These are phyloP conservation scores for Selaginella moellendorffii DNA, from an alignment of 75 land plant genomes.

Conservation along the genomic window DNA sequence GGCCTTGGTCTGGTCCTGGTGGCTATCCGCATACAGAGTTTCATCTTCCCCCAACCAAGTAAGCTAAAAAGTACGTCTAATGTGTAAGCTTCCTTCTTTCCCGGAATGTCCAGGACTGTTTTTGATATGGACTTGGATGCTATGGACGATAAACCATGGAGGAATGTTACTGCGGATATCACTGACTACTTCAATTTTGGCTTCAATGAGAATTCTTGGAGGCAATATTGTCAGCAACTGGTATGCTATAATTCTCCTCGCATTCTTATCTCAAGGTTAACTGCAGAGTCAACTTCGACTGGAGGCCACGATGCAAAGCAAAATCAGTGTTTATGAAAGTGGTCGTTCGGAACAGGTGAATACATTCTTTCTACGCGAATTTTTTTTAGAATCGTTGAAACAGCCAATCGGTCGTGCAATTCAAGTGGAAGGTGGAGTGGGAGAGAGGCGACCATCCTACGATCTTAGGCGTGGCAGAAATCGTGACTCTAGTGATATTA, in stretches of 20 bases:
- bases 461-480: conserved; percentile 54
- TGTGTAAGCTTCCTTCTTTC: no score
- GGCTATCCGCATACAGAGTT: not conserved
- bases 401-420: conserved; percentile 94
- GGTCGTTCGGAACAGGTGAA: conserved; percentile 91
- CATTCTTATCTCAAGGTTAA: not conserved
- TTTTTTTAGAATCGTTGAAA: no score
- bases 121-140: conserved; percentile 89
- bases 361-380: not conserved
- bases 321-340: conserved; percentile 90
- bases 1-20: not conserved
- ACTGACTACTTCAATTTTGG: conserved; percentile 91
- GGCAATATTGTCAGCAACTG: conserved; percentile 75
- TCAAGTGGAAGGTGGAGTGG: conserved; percentile 71
- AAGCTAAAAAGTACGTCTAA: no score
- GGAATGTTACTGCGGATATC: conserved; percentile 50
- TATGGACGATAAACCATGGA: conserved; percentile 96
- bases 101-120: conserved; percentile 63
- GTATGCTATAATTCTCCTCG: conserved; percentile 18
- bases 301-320: conserved; percentile 97
- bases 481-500: conserved; percentile 85
- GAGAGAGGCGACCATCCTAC: conserved; percentile 69
- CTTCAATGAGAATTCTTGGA: conserved; percentile 82
- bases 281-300: conserved; percentile 67
- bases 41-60: not conserved